Base-by-base conservation (phyloP, 2,329 filamentous ascomycete species). In the Pseudogymnoascus sp. region DNA sequence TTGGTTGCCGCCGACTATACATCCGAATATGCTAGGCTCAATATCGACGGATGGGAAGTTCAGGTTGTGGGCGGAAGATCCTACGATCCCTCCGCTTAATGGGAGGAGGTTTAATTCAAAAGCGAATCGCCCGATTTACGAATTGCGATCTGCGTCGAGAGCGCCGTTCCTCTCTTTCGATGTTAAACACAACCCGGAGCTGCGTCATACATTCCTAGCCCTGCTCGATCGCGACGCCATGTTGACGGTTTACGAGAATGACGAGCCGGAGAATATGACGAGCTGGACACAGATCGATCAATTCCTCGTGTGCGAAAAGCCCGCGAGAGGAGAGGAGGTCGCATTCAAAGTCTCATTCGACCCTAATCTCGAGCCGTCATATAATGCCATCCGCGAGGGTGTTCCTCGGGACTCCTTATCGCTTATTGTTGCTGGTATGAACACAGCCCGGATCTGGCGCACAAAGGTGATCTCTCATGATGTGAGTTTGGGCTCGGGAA, bases 51-150 rank as follows among this genome's bases (percentile, higher is more conserved):
- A 97, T 71, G 91, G 93, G 71, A 88, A 88, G 74, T 91, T 96
- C 79, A 91, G 92, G 73, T 82, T 97, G 67, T 97, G 93, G 93
- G 88, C 90, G 65, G 93, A 97, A 77, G 91, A 97, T 75, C 87
- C 89, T 14, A 89, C 88, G 1, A 89, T 95, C 59, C 82, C 89
- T 1, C 87, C 88, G 0, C 81, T 83, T 64, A 86, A 84, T 37
- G 91, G 92, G 34, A 86, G 89, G 34, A 88, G 93, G 61, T 97
- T 97, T 80, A 90, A 88, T 72, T 82, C 77, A 73, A 86, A 78
- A 37, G 84, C 86, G 11, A 93, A 90, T 70, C 86, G 90, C 38
- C 77, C 80, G 49, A 79, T 84, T 11, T 74, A 66, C 63, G 71
- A 74, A 53, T 64, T 72, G 0, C 65, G 69, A 1, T 66, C 69